Evolutionary conservation across 2,329 filamentous ascomycete species (phyloP).

Genomic region (Phoma sp.): DNA sequence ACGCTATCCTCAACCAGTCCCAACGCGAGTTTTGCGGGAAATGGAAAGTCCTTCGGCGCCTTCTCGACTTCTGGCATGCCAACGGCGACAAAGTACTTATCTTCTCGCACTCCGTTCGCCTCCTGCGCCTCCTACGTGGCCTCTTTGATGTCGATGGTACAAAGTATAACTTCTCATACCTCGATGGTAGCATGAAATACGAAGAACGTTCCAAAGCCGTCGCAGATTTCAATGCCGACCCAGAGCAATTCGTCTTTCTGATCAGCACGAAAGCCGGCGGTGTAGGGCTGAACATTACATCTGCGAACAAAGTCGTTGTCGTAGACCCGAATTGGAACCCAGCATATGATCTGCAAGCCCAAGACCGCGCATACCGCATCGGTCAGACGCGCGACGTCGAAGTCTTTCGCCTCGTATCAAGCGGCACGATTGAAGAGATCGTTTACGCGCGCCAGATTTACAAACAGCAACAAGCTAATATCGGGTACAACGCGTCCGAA

Average conservation of each 20-base stretch:
- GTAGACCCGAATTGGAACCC: constrained; percentile 99
- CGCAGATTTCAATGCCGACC: constrained; percentile 89
- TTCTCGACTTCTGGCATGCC: constrained; percentile 87
- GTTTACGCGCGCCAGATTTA: constrained; percentile 98
- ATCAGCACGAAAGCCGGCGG: constrained; percentile 95
- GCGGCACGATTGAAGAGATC: constrained; percentile 95
- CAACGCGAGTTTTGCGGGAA: constrained; percentile 95
- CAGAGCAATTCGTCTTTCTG: constrained; percentile 89
- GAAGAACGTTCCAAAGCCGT: constrained; percentile 84
- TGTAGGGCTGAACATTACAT: constrained; percentile 94
- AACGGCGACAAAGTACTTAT: constrained; percentile 94
- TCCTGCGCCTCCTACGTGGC: constrained; percentile 83
- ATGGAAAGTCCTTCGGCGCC: constrained; percentile 88
- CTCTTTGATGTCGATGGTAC: constrained; percentile 79
- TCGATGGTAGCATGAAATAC: constrained; percentile 84
- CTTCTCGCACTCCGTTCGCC: constrained; percentile 88
- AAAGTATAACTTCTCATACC: constrained; percentile 87
- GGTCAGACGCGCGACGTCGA: constrained; percentile 93
- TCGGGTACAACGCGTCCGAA: constrained; percentile 90
- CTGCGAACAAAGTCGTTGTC: constrained; percentile 97
- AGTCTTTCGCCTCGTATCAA: constrained; percentile 88
- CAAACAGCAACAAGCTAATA: constrained; percentile 98
- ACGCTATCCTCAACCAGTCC: constrained; percentile 80
- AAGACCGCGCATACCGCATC: constrained; percentile 95
- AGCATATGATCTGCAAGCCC: constrained; percentile 90